A percentile compares a stretch with the other conserved stretches of the same genome.
Conservation (phyloP, 441 rosid genomes). For the Jatropha podagrica region DNA sequence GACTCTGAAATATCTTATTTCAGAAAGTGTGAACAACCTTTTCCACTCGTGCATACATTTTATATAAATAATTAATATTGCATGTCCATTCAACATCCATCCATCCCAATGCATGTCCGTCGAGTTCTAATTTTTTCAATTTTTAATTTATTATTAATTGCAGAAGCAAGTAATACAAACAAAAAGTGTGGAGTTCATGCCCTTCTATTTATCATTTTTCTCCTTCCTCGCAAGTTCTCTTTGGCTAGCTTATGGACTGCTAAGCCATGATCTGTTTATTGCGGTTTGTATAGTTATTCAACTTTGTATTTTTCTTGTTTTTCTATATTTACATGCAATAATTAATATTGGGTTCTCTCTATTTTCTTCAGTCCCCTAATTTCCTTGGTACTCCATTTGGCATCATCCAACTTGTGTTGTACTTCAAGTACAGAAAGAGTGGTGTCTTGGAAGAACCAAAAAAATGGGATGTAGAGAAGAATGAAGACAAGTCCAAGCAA, state of each 20-base stretch:
- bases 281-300: conserved; percentile 46
- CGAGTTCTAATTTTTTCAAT: neutral
- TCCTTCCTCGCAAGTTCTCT: conserved; percentile 66
- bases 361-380: conserved; percentile 62
- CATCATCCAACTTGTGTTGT: conserved; percentile 62
- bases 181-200: conserved; percentile 90
- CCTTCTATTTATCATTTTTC: conserved; percentile 76
- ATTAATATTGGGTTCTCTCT: neutral
- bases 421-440: conserved; percentile 57
- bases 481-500: conserved; percentile 34
- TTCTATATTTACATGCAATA: neutral
- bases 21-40: no score
- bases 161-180: conserved; percentile 74
- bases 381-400: conserved; percentile 68
- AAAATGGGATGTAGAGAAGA: conserved; percentile 46
- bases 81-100: conserved; percentile 1
- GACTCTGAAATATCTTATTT: no score
- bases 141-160: conserved; percentile 13
- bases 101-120: neutral
- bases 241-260: conserved; percentile 74
- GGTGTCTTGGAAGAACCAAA: conserved; percentile 38
- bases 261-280: conserved; percentile 67
- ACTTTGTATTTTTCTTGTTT: neutral
- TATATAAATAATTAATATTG: neutral
- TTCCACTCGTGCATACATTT: no score